Evolutionary conservation across 441 rosid genomes (phyloP), one percentile per base, ranked within the genome.

Genomic region (Syzygium syzygioides): DNA sequence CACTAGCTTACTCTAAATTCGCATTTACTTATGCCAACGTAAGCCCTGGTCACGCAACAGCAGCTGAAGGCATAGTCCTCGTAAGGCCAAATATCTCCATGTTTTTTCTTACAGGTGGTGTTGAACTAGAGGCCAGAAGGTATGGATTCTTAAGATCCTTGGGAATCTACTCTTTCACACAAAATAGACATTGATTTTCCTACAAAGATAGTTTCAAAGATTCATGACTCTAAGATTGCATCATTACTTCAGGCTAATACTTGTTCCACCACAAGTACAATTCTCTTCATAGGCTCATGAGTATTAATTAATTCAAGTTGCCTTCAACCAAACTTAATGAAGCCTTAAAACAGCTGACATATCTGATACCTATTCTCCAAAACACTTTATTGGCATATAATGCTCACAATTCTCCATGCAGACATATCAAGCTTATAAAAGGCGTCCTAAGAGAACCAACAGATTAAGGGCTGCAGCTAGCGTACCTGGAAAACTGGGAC

Each of bases 401-500:
- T 76, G 83, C 83, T 41, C 0, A 1, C 52, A 20, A n/a, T 37
- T 76, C 83, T 76, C 50, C 1, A 1, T 34, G 79, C 23, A 12
- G 83, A 76, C 50, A 25, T 1, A 76, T 76, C 83, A 37, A 76
- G 52, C 83, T 37, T 76, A 41, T 48, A 41, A 85, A 85, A 34
- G 28, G 17, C 28, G 30, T 32, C 32, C n/a, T 30, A 85, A 41
- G 59, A 84, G 25, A 88, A 52, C 26, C 85, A 53, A n/a, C 30
- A 54, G 25, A 84, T 23, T 52, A 14, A 7, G 64, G 87, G 50
- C 7, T 25, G 48, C 79, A 79, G 13, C 28, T 13, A 71, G 86
- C 90, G 9, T 92, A 97, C 99, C 99, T 97, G 99, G 87, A 97
- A 97, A 88, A 97, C 95, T 9, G 99, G 99, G 91, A 97, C 99